Evolutionary conservation across 2,329 filamentous ascomycete species (phyloP), one percentile per base, ranked within the genome.

Genomic region (Fusarium multiceps): DNA sequence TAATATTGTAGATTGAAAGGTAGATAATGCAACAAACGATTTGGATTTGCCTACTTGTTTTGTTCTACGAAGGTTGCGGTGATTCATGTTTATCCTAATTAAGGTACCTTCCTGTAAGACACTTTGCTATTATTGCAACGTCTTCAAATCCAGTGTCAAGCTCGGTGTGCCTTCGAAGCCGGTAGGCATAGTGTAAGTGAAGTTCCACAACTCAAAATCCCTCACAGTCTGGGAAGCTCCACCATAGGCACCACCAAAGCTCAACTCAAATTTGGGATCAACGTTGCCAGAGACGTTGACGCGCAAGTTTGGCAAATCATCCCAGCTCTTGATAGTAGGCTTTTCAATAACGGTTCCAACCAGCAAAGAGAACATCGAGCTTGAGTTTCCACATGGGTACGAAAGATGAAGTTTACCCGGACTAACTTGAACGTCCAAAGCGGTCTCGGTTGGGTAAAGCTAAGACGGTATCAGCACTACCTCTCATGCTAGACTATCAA

Each of bases 311-410:
- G 82, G 81, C 0, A 88, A 76, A 65, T 87, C 86, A 1, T 74
- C 76, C 81, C 85, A 87, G 3, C 78, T 75, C 0, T 72, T 43
- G 2, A 88, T 76, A 32, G 84, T 84, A 8, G 77, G 78, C 69
- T 81, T 83, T 4, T 78, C 75, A n/a, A 66, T 64, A 9, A 85
- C 84, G 4, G 84, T 84, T 0, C 82, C 83, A 0, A 88, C 81
- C 4, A 86, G 69, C 25, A 89, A 81, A 2, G 80, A 83, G 72
- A 89, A 89, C 18, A 82, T 77, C 25, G 84, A 86, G 6, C 77
- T 78, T 1, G 78, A 72, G 45, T 83, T 86, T 3, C 86, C 87
- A 16, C 78, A 68, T 0, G 88, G 88, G 66, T 90, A 90, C 0
- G 83, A 82, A 4, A 90, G 74, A 13, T 81, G 82, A 9, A 90